Evolutionary conservation across 352 stramenopile species (phyloP), one percentile per base, ranked within the genome.

Genomic region (Globisporangium recalcitrans): DNA sequence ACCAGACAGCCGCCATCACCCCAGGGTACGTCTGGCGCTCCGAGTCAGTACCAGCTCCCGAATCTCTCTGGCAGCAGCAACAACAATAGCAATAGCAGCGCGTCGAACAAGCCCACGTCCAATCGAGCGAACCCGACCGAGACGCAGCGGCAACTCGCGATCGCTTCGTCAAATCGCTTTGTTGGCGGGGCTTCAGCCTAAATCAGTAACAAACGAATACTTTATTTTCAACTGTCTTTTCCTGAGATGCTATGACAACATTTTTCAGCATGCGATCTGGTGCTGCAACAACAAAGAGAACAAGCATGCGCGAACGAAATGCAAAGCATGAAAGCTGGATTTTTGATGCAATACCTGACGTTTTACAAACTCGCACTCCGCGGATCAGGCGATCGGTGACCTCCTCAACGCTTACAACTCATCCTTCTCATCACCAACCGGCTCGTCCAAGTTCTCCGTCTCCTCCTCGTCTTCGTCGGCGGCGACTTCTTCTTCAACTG

Each of bases 121-220:
- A 60, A 52, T 62, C 32, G 31, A 63, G 57, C 76, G 7, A 87
- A 71, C 24, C 81, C 79, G 36, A 80, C 81, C 0, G 81, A 96
- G 36, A 69, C 77, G 49, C 91, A 97, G 71, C 78, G 86, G 61
- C 90, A 97, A 48, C 74, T 93, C 8, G 90, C 89, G 4, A 80
- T 94, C 44, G 80, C 85, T 1, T 75, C 88, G 11, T 88, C 85
- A 36, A 98, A 92, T 67, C 83, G 91, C 31, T 98, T 93, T 70
- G 91, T 97, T 21, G 93, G 95, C 24, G 95, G 92, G 92, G 93
- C 54, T 98, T 98, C 67, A 96, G 90, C 74, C 85, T 98, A 44
- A 98, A 97, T 64, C 82, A 94, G 68, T 94, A 77, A 55, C 26
- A 56, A 4, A 51, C 2, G 14, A n/a, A 38, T 53, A 26, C 16